Conservation (phyloP, 176 grass and related monocot species). For the Oryza australiensis region DNA sequence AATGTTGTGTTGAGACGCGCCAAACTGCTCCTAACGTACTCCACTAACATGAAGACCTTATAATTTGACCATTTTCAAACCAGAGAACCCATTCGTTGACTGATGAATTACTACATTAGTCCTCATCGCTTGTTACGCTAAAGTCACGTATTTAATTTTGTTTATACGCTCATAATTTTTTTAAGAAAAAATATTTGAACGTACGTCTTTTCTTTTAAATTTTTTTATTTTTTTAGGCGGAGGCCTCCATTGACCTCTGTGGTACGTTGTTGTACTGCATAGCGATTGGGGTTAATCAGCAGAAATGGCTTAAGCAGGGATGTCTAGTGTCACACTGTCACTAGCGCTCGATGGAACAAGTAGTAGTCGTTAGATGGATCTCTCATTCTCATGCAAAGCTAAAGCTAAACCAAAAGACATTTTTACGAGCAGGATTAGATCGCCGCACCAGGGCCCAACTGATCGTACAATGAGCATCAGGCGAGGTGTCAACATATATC, state of each 20-base stretch:
- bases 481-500: neutral
- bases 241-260: neutral
- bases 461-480: neutral
- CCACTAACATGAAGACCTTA: neutral
- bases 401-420: neutral
- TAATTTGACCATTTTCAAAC: neutral
- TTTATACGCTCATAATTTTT: too few species aligned
- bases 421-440: neutral
- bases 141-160: too few species aligned
- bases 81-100: neutral
- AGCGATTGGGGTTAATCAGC: too few species aligned
- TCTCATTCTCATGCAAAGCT: neutral
- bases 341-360: too few species aligned
- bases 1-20: neutral
- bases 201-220: too few species aligned
- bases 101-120: neutral
- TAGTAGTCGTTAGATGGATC: neutral
- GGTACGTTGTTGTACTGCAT: neutral
- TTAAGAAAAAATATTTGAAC: too few species aligned
- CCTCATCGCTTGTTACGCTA: neutral
- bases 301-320: neutral
- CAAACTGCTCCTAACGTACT: neutral
- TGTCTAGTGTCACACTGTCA: neutral
- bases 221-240: too few species aligned
- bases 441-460: neutral